Evolutionary conservation across 1,139 yeast genomes (phyloP).

Genomic region (Geotrichum klebahnii): DNA sequence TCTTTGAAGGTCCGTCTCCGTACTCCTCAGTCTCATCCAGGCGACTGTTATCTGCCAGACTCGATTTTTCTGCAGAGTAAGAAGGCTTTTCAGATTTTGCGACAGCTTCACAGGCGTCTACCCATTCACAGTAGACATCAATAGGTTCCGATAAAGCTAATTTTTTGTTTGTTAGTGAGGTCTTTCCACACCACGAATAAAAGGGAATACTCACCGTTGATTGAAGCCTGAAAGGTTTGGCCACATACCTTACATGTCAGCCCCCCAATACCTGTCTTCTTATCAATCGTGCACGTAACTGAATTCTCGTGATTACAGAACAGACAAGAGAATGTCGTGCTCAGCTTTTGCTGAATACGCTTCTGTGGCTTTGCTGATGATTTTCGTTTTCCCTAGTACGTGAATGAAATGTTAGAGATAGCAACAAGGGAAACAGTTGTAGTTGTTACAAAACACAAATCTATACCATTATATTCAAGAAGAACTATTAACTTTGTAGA

Average conservation of each 20-base stretch:
- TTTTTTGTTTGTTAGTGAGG: not conserved
- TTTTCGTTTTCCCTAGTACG: conserved; percentile 77
- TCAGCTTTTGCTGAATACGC: conserved; percentile 73
- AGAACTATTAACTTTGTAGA: not conserved
- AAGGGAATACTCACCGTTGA: conserved; percentile 51
- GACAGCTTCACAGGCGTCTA: conserved; percentile 96
- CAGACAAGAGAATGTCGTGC: conserved; percentile 81
- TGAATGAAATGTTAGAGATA: not conserved
- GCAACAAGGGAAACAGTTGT: not conserved
- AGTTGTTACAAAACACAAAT: no score
- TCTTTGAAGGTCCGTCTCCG: conserved; percentile 5
- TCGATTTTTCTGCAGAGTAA: conserved; percentile 32
- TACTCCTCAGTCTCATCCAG: conserved; percentile 6
- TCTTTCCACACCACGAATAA: not conserved
- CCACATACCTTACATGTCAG: conserved; percentile 92
- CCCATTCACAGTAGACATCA: conserved; percentile 96
- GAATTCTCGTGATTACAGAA: conserved; percentile 96
- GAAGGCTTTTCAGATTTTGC: conserved; percentile 45
- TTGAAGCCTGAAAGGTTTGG: conserved; percentile 85
- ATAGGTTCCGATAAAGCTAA: conserved; percentile 70
- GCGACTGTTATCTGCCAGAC: not conserved
- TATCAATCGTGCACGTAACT: conserved; percentile 83
- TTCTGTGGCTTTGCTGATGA: conserved; percentile 79
- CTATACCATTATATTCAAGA: not conserved
- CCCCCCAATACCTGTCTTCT: conserved; percentile 79